phyloP scores from a whole-genome alignment of 495 filamentous ascomycete genomes.

The Daldinia decipiens region DNA sequence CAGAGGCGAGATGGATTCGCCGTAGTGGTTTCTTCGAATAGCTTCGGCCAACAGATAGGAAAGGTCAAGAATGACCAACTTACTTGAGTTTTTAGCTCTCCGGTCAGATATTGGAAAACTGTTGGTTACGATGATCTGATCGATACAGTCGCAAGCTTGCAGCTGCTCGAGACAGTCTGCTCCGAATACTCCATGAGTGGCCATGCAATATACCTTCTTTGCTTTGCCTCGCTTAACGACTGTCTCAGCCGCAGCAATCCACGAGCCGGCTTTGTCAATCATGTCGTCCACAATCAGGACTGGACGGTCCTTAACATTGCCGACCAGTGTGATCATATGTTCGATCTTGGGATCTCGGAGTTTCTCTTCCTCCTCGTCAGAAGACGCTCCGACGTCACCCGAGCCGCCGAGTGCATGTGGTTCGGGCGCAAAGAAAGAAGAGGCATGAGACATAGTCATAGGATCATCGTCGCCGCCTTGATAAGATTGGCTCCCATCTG shows the following conservation, averaged over 20 bases:
- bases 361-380: constrained; percentile 89
- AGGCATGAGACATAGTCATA: constrained; percentile 65
- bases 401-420: constrained; percentile 81
- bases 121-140: constrained; percentile 94
- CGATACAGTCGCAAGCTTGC: constrained; percentile 89
- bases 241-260: constrained; percentile 98
- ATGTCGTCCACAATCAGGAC: constrained; percentile 98
- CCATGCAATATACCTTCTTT: constrained; percentile 96
- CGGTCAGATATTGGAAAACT: constrained; percentile 87
- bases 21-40: constrained; percentile 94
- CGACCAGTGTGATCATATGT: constrained; percentile 94
- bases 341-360: constrained; percentile 79
- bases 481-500: constrained; percentile 48
- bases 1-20: constrained; percentile 84
- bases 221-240: constrained; percentile 92
- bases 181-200: constrained; percentile 94
- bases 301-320: constrained; percentile 83
- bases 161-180: constrained; percentile 89
- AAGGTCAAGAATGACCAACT: constrained; percentile 88
- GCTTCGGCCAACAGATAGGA: constrained; percentile 89
- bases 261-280: constrained; percentile 96
- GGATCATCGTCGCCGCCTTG: constrained; percentile 62
- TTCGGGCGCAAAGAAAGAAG: constrained; percentile 64
- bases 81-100: constrained; percentile 74
- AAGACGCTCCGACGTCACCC: constrained; percentile 77